Evolutionary conservation across 2,329 filamentous ascomycete species (phyloP), one percentile per base, ranked within the genome.

Genomic region (Diaporthe helianthi): DNA sequence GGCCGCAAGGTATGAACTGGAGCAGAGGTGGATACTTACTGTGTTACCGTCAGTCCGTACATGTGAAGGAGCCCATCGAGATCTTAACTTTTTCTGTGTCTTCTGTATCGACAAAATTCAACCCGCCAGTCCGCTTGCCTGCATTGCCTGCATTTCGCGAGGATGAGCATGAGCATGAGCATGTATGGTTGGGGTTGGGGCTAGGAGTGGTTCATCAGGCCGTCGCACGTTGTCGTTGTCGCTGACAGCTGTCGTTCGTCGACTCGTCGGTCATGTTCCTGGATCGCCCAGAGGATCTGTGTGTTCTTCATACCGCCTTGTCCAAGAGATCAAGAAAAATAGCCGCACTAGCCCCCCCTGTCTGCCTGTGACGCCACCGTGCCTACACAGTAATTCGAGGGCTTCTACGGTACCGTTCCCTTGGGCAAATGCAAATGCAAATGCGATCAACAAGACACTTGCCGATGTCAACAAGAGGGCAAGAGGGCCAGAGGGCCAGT

Each of bases 241-340:
- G 58, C 44, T 63, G 58, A 66, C 38, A 66, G 47, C 15, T 24
- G 33, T 52, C 15, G 51, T 54, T 24, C 33, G n/a, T n/a, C n/a
- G n/a, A n/a, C n/a, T n/a, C n/a, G n/a, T n/a, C n/a, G n/a, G 60
- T 41, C 55, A 38, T 29, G 69, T 70, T 70, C 69, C 69, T 71
- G 67, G 66, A 66, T 69, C n/a, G 52, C 51, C 38, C 53, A 66
- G 66, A 36, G 26, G 46, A 58, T 61, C 41, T 60, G 53, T 38
- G 29, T 61, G 67, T 26, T 38, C 36, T 26, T 38, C 36, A 55
- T 66, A 63, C 33, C 66, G 46, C n/a, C 44, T 61, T 58, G 24
- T 55, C 69, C 44, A 46, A 29, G 26, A 46, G 54, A 58, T 19
- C 58, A 51, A 33, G n/a, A 52, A 31, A 31, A 24, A 36, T 33